phyloP scores from a whole-genome alignment of 805 yeast genomes.

The Yarrowia bubula region DNA sequence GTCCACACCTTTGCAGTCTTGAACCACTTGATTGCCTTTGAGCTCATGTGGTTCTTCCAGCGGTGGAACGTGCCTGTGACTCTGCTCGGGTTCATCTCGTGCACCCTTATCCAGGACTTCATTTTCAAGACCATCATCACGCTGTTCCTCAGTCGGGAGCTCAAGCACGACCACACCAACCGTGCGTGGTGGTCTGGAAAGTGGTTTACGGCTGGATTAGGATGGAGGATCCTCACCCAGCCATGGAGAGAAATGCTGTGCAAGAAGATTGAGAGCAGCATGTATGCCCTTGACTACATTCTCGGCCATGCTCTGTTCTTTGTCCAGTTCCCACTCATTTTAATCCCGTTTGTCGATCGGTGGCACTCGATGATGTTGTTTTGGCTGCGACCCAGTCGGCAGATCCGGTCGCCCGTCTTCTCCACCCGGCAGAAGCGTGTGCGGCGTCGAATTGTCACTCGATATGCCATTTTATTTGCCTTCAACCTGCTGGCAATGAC shows the following conservation, averaged over 20 bases:
- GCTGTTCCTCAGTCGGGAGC: constrained; percentile 59
- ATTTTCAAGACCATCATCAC: constrained; percentile 54
- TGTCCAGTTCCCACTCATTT: constrained; percentile 75
- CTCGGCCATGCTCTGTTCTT: constrained; percentile 79
- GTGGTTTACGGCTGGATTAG: constrained; percentile 65
- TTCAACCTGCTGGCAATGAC: constrained; percentile 7
- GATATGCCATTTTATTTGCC: constrained; percentile 2
- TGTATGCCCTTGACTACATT: constrained; percentile 87
- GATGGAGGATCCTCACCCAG: constrained; percentile 78
- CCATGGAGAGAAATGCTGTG: constrained; percentile 84
- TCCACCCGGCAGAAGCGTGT: constrained; percentile 71
- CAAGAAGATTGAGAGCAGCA: constrained; percentile 79
- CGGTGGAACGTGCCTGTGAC: constrained; percentile 62
- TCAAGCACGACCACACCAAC: constrained; percentile 55
- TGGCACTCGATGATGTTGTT: constrained; percentile 91
- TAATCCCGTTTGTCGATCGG: constrained; percentile 78
- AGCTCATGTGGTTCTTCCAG: constrained; percentile 64
- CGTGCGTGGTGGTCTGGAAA: constrained; percentile 61
- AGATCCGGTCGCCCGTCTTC: constrained; percentile 80
- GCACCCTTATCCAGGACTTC: constrained; percentile 55
- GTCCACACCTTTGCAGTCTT: constrained; percentile 57
- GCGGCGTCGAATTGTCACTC: constrained; percentile 33
- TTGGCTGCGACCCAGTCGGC: constrained; percentile 90
- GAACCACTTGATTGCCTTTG: constrained; percentile 55
- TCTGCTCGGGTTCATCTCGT: constrained; percentile 58